Evolutionary conservation across 2,329 filamentous ascomycete species (phyloP).

Genomic region (Canariomyces notabilis): DNA sequence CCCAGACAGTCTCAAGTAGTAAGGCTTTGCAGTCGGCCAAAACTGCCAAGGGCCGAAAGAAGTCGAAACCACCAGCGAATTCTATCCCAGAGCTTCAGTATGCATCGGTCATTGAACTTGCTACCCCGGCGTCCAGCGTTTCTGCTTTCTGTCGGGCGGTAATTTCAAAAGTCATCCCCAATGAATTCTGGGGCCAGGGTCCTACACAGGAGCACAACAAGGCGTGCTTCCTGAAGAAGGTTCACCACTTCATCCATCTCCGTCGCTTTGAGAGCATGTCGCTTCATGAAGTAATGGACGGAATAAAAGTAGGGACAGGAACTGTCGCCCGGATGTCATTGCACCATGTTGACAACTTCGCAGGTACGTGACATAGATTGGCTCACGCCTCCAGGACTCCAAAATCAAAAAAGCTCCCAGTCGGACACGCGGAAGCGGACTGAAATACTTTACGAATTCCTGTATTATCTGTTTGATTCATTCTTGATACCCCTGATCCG

Average conservation of each 20-base stretch:
- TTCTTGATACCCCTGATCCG: constrained; percentile 81
- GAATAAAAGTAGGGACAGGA: constrained; percentile 58
- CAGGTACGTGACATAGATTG: constrained; percentile 67
- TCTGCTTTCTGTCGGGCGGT: constrained; percentile 84
- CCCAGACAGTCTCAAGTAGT: neutral
- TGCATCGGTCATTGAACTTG: constrained; percentile 56
- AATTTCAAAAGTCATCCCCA: constrained; percentile 66
- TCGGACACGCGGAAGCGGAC: constrained; percentile 70
- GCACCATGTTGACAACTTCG: constrained; percentile 12
- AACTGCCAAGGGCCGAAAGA: constrained; percentile 11
- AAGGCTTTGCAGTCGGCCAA: constrained; percentile 4
- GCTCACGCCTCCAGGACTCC: constrained; percentile 55
- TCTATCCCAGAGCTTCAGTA: constrained; percentile 36
- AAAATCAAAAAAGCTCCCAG: constrained; percentile 54
- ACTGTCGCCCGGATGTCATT: neutral
- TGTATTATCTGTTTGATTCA: constrained; percentile 93
- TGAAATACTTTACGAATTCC: constrained; percentile 75
- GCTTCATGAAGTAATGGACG: constrained; percentile 72
- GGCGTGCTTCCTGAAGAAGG: constrained; percentile 53
- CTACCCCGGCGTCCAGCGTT: constrained; percentile 63
- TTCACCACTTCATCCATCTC: constrained; percentile 74
- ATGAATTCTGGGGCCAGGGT: constrained; percentile 65
- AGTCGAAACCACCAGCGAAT: constrained; percentile 18
- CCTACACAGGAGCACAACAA: constrained; percentile 55
- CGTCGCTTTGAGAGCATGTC: constrained; percentile 77